Percentiles rank a stretch among this genome's conserved stretches.
phyloP scores from a whole-genome alignment of 2,329 filamentous ascomycete genomes.

The Tolypocladium ovalisporum region DNA sequence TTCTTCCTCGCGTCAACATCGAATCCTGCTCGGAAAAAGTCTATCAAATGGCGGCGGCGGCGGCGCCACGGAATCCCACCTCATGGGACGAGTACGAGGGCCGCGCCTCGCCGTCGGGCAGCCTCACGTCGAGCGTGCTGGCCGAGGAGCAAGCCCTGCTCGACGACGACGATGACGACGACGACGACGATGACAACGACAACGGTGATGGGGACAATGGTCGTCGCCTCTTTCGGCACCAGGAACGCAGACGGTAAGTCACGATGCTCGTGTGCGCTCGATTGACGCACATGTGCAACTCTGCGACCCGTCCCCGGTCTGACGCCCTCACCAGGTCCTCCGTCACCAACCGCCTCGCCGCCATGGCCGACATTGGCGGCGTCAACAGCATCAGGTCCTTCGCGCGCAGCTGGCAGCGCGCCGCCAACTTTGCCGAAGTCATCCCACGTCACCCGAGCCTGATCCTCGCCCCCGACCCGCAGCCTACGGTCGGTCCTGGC shows the following conservation, averaged over 20 bases:
- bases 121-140: conserved; percentile 29
- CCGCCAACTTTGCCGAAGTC: conserved; percentile 79
- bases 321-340: conserved; percentile 37
- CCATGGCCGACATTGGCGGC: conserved; percentile 65
- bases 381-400: conserved; percentile 94
- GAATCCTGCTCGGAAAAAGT: background rate
- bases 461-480: conserved; percentile 48
- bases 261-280: background rate
- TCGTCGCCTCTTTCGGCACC: conserved; percentile 10
- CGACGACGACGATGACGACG: conserved; percentile 24
- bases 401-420: conserved; percentile 82
- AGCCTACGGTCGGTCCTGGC: conserved; percentile 4
- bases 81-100: conserved; percentile 37
- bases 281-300: background rate
- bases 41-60: conserved; percentile 16
- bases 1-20: background rate
- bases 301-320: background rate
- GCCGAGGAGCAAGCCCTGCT: conserved; percentile 35
- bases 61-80: conserved; percentile 23
- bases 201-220: background rate
- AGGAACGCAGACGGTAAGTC: conserved; percentile 18
- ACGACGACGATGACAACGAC: conserved; percentile 19
- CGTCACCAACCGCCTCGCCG: conserved; percentile 43
- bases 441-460: conserved; percentile 71
- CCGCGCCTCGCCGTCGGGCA: conserved; percentile 28